Evolutionary conservation across 768 basidiomycete species (phyloP).

Genomic region (Tylopilus vinaceipallidus): DNA sequence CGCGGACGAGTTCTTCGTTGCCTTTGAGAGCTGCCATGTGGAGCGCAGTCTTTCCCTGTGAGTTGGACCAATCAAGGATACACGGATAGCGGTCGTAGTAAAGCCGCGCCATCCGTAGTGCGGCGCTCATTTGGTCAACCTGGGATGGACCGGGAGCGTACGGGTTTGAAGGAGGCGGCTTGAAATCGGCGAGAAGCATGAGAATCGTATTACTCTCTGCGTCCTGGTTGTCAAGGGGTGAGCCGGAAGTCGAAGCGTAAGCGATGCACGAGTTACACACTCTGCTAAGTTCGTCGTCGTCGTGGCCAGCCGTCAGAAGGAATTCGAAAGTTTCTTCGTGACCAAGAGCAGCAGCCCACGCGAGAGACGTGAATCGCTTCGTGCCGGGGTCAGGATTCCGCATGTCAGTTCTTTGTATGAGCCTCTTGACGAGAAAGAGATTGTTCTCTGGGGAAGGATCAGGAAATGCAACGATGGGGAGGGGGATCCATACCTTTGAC

Average conservation of each 20-base stretch:
- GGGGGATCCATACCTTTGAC: slow-evolving; percentile 58
- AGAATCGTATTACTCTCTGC: slow-evolving; percentile 91
- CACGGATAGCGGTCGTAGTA: slow-evolving; percentile 87
- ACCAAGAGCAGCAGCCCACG: slow-evolving; percentile 88
- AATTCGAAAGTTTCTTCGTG: slow-evolving; percentile 94
- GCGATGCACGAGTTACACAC: slow-evolving; percentile 44
- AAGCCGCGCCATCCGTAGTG: slow-evolving; percentile 80
- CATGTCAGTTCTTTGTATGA: slow-evolving; percentile 83
- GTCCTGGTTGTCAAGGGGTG: slow-evolving; percentile 52
- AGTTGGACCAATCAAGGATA: slow-evolving; percentile 90
- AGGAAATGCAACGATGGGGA: slow-evolving; percentile 5
- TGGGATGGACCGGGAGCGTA: slow-evolving; percentile 48
- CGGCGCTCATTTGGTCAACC: slow-evolving; percentile 66
- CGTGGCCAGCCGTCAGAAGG: slow-evolving; percentile 80
- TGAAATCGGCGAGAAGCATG: slow-evolving; percentile 86
- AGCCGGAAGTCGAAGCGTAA: slow-evolving; percentile 13
- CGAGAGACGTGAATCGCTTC: slow-evolving; percentile 80
- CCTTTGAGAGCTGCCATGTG: slow-evolving; percentile 88
- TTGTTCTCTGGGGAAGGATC: slow-evolving; percentile 73
- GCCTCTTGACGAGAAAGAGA: slow-evolving; percentile 86
- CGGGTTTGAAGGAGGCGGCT: slow-evolving; percentile 46
- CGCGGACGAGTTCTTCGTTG: slow-evolving; percentile 85
- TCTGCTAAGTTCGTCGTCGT: slow-evolving; percentile 89
- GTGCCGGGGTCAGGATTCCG: slow-evolving; percentile 82
- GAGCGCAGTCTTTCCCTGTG: slow-evolving; percentile 84